Base-by-base conservation (phyloP, 257 asterid species). In the Salvia splendens region DNA sequence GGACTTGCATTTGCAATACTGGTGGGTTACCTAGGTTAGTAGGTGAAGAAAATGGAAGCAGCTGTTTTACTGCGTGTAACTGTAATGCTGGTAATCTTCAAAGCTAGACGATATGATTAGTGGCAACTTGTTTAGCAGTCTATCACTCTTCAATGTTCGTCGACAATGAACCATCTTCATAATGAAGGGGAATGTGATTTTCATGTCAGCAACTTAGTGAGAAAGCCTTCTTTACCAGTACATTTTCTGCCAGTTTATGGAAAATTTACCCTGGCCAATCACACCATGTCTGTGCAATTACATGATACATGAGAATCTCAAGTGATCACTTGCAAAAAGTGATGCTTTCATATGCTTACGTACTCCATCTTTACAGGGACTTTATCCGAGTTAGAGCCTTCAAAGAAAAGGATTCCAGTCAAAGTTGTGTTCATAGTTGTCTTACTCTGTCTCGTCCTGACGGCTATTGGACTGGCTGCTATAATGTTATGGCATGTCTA, bases 41-140 rank as follows among this genome's bases (percentile, higher is more conserved):
- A 8, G 59, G 82, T 51, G 84, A 73, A 73, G 73, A 69, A 64
- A 79, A 81, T 56, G 68, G 68, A 61, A 74, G 78, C 66, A 68
- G 82, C 80, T 94, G 98, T 81, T 94, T 88, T 74, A 65, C 87
- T 4, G 75, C 89, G 4, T 94, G 99, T 85, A 72, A 80, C 61
- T 94, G 99, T 67, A 73, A 74, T 40, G 84, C 93, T 8, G 99
- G 99, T 93, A 88, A 10, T 69, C 20, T 32, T 66, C 33, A 12
- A 65, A 49, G 6, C 70, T 55, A 59, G 66, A 42, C 51, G 33
- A 61, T 41, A 47, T 65, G 15, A 17, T 58, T 14, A 14, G 35
- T 14, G 57, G 30, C 41, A 40, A 38, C 67, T 68, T 45, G 28
- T n/a, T 15, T 50, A 17, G 62, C 54, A 50, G 54, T 49, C 35